A percentile compares a stretch with the other conserved stretches of the same genome.
phyloP scores from a whole-genome alignment of 2,329 filamentous ascomycete genomes.

The Cercospora nicotianae region DNA sequence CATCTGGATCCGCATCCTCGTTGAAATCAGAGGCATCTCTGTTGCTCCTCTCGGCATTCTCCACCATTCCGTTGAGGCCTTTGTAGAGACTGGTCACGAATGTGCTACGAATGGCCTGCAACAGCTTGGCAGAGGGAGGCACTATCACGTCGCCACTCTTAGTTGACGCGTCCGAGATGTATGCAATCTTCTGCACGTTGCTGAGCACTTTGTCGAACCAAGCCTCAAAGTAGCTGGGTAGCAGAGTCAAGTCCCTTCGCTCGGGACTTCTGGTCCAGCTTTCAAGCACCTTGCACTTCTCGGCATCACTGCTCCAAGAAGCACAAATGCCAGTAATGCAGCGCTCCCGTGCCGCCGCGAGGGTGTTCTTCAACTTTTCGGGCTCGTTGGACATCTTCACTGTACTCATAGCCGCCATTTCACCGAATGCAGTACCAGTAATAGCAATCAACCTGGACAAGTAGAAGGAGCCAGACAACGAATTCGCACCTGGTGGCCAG shows the following conservation, averaged over 20 bases:
- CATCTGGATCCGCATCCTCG: constrained; percentile 55
- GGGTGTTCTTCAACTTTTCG: constrained; percentile 73
- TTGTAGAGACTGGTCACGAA: constrained; percentile 95
- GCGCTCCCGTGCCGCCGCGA: constrained; percentile 77
- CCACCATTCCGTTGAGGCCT: constrained; percentile 90
- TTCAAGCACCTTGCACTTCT: constrained; percentile 88
- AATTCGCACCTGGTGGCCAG: constrained; percentile 92
- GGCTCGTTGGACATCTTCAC: constrained; percentile 53
- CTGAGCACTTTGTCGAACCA: constrained; percentile 80
- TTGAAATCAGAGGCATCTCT: constrained; percentile 55
- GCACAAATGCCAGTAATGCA: constrained; percentile 82
- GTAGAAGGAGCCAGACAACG: constrained; percentile 87
- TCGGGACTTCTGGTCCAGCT: constrained; percentile 88
- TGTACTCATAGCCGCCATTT: constrained; percentile 74
- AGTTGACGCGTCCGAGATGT: constrained; percentile 75
- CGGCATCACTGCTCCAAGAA: constrained; percentile 90
- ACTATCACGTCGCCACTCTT: constrained; percentile 69
- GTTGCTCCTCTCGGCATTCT: constrained; percentile 81
- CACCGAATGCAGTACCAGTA: constrained; percentile 81
- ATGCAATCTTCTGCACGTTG: constrained; percentile 93
- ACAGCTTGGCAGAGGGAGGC: constrained; percentile 79
- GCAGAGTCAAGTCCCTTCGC: constrained; percentile 80
- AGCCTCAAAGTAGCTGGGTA: constrained; percentile 81
- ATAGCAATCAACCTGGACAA: constrained; percentile 77
- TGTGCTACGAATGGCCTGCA: constrained; percentile 86